phyloP scores from a whole-genome alignment of 1,284 basidiomycete species.

The Ganoderma boninense region DNA sequence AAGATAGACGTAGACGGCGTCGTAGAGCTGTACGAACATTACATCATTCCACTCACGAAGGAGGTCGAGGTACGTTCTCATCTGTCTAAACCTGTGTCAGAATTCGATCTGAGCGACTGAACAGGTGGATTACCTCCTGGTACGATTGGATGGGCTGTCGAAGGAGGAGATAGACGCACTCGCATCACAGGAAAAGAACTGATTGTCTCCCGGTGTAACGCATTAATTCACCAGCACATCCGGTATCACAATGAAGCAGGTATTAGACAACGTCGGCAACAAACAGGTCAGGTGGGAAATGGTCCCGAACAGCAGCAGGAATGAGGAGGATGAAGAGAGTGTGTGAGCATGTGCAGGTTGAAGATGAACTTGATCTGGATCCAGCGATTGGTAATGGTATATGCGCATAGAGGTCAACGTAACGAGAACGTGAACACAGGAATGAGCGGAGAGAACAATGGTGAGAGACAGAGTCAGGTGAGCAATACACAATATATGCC shows the following conservation, averaged over 20 bases:
- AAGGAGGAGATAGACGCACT: slow-evolving; percentile 82
- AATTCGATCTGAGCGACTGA: background rate
- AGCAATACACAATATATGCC: slow-evolving; percentile 15
- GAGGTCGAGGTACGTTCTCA: slow-evolving; percentile 88
- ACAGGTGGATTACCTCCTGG: slow-evolving; percentile 92
- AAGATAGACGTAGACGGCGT: slow-evolving; percentile 96
- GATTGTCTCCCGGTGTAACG: slow-evolving; percentile 12
- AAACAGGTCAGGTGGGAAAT: background rate
- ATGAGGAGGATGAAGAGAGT: background rate
- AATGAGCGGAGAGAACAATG: background rate
- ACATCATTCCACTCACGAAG: slow-evolving; percentile 97
- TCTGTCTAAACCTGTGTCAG: background rate
- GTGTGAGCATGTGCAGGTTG: slow-evolving; percentile 3
- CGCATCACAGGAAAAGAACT: slow-evolving; percentile 27
- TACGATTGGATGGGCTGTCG: slow-evolving; percentile 84
- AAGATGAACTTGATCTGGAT: slow-evolving; percentile 11
- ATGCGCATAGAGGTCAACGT: background rate
- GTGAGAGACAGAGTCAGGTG: background rate
- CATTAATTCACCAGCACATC: slow-evolving; percentile 9
- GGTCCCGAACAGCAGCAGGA: background rate
- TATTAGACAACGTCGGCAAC: slow-evolving; percentile 2
- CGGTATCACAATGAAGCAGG: slow-evolving; percentile 17
- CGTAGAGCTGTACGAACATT: slow-evolving; percentile 91
- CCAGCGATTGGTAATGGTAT: slow-evolving; percentile 13
- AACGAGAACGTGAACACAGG: background rate